These are phyloP conservation scores for Talaromyces sp. DNA, from an alignment of 2,329 filamentous ascomycete genomes.

Conservation along the genomic window DNA sequence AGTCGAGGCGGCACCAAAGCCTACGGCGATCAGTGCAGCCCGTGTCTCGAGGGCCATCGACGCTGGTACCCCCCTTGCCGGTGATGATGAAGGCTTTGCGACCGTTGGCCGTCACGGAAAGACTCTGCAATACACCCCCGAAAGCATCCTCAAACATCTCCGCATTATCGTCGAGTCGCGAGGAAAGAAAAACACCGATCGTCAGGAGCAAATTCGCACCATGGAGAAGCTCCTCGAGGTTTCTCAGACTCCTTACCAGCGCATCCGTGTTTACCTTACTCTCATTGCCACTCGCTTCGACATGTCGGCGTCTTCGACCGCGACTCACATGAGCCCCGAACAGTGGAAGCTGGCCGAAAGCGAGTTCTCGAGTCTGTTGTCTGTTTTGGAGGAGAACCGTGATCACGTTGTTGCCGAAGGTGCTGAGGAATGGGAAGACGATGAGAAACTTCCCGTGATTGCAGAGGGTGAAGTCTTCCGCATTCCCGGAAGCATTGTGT, in stretches of 20 bases:
- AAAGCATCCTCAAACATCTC: conserved; percentile 97
- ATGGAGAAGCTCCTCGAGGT: conserved; percentile 97
- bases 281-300: conserved; percentile 94
- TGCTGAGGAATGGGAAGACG: conserved; percentile 98
- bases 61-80: conserved; percentile 38
- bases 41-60: conserved; percentile 43
- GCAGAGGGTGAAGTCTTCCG: conserved; percentile 72
- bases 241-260: conserved; percentile 84
- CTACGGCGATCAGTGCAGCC: conserved; percentile 47
- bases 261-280: conserved; percentile 84
- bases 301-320: conserved; percentile 67
- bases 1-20: conserved; percentile 51
- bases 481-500: conserved; percentile 91
- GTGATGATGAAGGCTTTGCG: conserved; percentile 80
- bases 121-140: conserved; percentile 84
- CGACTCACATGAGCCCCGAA: conserved; percentile 83
- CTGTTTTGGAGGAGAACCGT: conserved; percentile 70
- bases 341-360: conserved; percentile 95
- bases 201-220: conserved; percentile 86
- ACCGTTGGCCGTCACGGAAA: conserved; percentile 86
- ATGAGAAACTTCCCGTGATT: conserved; percentile 81
- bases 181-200: conserved; percentile 98
- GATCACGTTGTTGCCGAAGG: conserved; percentile 84
- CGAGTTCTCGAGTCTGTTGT: conserved; percentile 73
- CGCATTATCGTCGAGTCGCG: conserved; percentile 88